These are phyloP conservation scores for Tolypocladium sp. DNA, from an alignment of 2,329 filamentous ascomycete species.

Conservation along the genomic window DNA sequence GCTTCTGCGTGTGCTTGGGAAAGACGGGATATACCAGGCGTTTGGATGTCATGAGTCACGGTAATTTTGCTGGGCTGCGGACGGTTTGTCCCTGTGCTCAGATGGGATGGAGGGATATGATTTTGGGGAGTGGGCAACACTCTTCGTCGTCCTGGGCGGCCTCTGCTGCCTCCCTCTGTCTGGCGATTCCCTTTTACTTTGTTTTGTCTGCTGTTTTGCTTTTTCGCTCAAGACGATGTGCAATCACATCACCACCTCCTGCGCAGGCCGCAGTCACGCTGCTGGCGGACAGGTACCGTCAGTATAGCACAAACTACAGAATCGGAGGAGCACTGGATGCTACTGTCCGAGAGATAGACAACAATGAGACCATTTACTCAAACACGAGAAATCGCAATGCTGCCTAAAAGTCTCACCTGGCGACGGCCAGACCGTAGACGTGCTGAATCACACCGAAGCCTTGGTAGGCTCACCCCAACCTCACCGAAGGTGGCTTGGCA, in stretches of 20 bases:
- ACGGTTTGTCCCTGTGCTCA: not conserved
- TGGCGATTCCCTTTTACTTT: not conserved
- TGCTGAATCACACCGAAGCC: not conserved
- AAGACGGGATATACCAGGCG: conserved; percentile 6
- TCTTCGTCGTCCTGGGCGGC: not conserved
- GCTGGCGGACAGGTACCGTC: conserved; percentile 6
- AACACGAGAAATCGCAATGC: not conserved
- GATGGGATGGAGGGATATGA: not conserved
- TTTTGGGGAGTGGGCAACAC: not conserved
- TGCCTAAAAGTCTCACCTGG: not conserved
- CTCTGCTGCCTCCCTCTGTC: not conserved
- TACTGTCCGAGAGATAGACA: not conserved
- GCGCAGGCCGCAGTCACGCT: conserved; percentile 6
- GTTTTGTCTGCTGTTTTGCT: not conserved
- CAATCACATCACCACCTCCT: not conserved
- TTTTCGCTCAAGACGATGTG: not conserved
- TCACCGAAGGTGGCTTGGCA: not conserved
- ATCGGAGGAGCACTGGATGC: conserved; percentile 3
- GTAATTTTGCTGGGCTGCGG: conserved; percentile 5
- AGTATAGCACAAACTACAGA: not conserved
- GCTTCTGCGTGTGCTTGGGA: not conserved
- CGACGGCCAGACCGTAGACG: not conserved
- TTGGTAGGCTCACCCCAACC: not conserved
- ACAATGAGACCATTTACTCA: not conserved
- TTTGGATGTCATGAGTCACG: conserved; percentile 2